These are phyloP conservation scores for Vitis hybrid DNA, from an alignment of 177 flowering plant species.

Conservation along the genomic window DNA sequence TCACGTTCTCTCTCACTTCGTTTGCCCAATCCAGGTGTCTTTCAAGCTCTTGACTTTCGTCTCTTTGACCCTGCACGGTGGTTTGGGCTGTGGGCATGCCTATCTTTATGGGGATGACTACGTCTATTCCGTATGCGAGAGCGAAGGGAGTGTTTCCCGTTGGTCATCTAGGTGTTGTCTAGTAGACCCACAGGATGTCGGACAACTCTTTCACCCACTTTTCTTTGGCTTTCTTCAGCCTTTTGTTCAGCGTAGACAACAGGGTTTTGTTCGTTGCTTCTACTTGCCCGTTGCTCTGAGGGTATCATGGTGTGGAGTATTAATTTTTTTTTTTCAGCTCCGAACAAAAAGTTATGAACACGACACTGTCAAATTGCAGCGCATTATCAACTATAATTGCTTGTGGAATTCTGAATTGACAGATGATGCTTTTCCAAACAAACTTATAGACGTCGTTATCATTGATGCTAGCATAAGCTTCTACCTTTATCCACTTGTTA, in stretches of 20 bases:
- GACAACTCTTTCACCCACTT: accelerated
- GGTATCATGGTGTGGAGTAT: accelerated
- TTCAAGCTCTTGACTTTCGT: too few species aligned
- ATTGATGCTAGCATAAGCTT: too few species aligned
- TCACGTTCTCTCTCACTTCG: accelerated
- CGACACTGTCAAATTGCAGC: accelerated
- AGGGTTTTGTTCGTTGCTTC: too few species aligned
- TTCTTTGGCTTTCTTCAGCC: too few species aligned
- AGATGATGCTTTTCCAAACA: too few species aligned
- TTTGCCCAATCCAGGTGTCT: too few species aligned
- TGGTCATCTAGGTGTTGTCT: too few species aligned
- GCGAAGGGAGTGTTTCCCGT: too few species aligned
- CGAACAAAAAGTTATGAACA: too few species aligned
- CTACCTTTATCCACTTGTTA: too few species aligned
- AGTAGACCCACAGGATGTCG: accelerated
- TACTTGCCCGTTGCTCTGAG: too few species aligned
- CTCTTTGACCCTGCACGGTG: accelerated
- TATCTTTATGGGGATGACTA: accelerated
- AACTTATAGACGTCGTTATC: accelerated
- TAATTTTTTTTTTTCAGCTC: accelerated
- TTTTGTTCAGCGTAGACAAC: accelerated
- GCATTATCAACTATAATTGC: too few species aligned
- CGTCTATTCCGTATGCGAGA: accelerated
- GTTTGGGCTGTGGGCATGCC: accelerated
- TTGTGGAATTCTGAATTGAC: accelerated